phyloP scores from a whole-genome alignment of 108 stramenopile species.

The Aureococcus anophagefferens region DNA sequence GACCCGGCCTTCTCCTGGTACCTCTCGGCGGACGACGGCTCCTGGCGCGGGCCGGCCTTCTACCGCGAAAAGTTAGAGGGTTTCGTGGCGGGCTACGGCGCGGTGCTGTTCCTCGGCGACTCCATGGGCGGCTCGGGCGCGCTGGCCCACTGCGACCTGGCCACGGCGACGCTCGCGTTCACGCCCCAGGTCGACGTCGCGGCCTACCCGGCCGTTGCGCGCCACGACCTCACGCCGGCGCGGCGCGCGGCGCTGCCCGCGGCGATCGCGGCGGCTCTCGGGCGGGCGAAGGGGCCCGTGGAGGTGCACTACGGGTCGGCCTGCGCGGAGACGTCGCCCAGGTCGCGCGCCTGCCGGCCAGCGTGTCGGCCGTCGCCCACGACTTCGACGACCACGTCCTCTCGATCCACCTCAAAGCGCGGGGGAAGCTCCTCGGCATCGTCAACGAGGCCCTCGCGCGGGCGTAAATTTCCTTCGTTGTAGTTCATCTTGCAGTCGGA shows the following conservation, averaged over 20 bases:
- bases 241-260: background rate
- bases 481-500: too few species aligned
- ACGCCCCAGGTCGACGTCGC: background rate
- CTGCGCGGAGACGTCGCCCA: slow-evolving; percentile 1
- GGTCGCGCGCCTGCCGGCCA: too few species aligned
- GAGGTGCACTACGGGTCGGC: background rate
- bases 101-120: background rate
- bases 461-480: too few species aligned
- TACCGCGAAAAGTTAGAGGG: background rate
- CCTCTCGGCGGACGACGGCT: background rate
- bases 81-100: background rate
- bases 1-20: slow-evolving; percentile 1
- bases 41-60: background rate
- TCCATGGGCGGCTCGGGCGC: slow-evolving; percentile 1
- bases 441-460: background rate
- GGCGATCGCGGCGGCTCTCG: background rate
- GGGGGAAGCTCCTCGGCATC: background rate
- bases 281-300: background rate
- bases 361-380: background rate
- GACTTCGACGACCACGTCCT: slow-evolving; percentile 5
- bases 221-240: background rate
- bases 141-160: background rate
- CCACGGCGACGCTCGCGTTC: background rate
- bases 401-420: background rate
- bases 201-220: background rate